Evolutionary conservation across 768 basidiomycete genomes (phyloP), one percentile per base, ranked within the genome.

Genomic region (Tricholoma sp.): DNA sequence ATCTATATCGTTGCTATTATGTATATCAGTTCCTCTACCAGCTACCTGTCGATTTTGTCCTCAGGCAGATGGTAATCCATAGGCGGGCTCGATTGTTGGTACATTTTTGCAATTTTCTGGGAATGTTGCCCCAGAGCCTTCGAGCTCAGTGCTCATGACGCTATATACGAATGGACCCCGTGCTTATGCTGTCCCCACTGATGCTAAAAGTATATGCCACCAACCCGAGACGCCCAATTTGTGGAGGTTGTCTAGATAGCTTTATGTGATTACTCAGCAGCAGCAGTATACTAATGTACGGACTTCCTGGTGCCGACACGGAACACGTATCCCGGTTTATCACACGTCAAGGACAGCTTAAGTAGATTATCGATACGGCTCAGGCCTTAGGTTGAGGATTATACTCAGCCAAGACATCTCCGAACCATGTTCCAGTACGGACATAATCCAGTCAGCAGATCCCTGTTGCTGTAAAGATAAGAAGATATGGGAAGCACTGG

Each of bases 121-220:
- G 41, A 27, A 46, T 46, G 19, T 46, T 46, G 54, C 11, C 39
- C 19, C 39, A 18, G 39, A 39, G 11, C 54, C 27, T 52, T n/a
- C n/a, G n/a, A n/a, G n/a, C n/a, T n/a, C n/a, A n/a, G n/a, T n/a
- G n/a, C n/a, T n/a, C n/a, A n/a, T n/a, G n/a, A n/a, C n/a, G n/a
- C n/a, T n/a, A 56, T 52, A 47, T 29, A 47, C 12, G 14, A 27
- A 24, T 43, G 52, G 6, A 52, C 32, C 54, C 54, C 29, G 54
- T 45, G 43, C 31, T 24, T 46, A 49, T 49, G 12, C 22, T 14
- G 11, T 7, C 47, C 18, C 27, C 24, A 29, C 5, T 29, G 3
- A 24, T 5, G 21, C 22, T n/a, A 27, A 31, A 29, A 46, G 8
- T 11, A 24, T 8, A 3, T 43, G 8, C 41, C 8, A 18, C 18